These are phyloP conservation scores for Alternaria angustiovoidea DNA, from an alignment of 2,329 filamentous ascomycete species.

Conservation along the genomic window DNA sequence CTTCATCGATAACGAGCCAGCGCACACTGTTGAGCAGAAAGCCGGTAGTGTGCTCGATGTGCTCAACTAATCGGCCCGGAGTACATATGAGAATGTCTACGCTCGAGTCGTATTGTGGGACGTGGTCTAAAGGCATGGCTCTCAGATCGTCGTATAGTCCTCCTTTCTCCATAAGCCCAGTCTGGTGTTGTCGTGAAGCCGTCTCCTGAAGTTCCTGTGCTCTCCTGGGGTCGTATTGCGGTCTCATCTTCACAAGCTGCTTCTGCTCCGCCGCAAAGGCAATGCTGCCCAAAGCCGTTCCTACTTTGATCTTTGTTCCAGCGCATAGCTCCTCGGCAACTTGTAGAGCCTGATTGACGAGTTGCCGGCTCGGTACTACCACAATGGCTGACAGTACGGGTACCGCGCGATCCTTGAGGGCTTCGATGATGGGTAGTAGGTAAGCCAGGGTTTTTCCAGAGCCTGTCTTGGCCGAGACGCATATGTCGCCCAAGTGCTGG, in stretches of 20 bases:
- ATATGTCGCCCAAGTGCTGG: constrained; percentile 75
- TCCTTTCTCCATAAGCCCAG: constrained; percentile 47
- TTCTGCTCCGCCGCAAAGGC: constrained; percentile 72
- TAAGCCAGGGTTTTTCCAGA: constrained; percentile 97
- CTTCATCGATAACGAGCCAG: constrained; percentile 94
- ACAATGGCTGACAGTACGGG: constrained; percentile 80
- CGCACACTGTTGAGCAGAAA: constrained; percentile 80
- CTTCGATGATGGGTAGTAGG: constrained; percentile 82
- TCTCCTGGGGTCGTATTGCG: constrained; percentile 69
- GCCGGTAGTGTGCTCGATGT: constrained; percentile 82
- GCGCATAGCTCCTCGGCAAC: constrained; percentile 76
- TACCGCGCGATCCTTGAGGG: constrained; percentile 70
- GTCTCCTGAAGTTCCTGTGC: constrained; percentile 60
- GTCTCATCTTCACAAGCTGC: constrained; percentile 65
- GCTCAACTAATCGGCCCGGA: constrained; percentile 89
- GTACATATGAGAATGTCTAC: constrained; percentile 92
- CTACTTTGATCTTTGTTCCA: constrained; percentile 78
- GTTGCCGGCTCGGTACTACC: constrained; percentile 87
- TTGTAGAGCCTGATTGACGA: constrained; percentile 85
- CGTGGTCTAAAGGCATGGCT: constrained; percentile 65
- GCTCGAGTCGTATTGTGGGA: constrained; percentile 72
- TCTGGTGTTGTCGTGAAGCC: constrained; percentile 41
- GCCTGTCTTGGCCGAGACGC: constrained; percentile 91
- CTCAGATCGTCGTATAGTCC: constrained; percentile 51
- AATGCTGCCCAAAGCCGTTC: constrained; percentile 82